Base-by-base conservation (phyloP, 176 grass and related monocot genomes). In the Musa beccarii region DNA sequence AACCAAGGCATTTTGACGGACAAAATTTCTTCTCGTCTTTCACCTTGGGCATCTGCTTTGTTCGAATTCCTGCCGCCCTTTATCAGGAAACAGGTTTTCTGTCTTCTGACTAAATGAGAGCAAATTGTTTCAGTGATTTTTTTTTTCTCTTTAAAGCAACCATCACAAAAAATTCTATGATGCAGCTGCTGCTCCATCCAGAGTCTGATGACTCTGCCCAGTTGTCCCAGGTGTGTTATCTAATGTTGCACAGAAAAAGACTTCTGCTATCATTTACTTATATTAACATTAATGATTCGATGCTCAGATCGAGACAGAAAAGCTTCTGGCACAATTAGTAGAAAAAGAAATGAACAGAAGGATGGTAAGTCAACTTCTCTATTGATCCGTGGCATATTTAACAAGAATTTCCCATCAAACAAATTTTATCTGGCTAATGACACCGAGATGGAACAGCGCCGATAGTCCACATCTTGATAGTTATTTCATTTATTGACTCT, bases 171-270 rank as follows among this genome's bases (percentile, higher is more conserved):
- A 78, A 74, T 56, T 19, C 54, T 49, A 75, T 80, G 21, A 34
- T 16, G 63, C 90, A 92, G 90, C 65, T 92, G 19, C 90, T 92
- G 1, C 86, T 89, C 72, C 79, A 83, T 69, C 90, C 88, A 26
- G 86, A 92, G 79, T 92, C 90, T 49, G 90, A 89, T 79, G 88
- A 92, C 52, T 89, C 90, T 69, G 90, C 90, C 0, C 90, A 92
- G 79, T 28, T 92, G 49, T 92, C 90, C 19, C 90, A 92, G 84
- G 90, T 92, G 78, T 49, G 75, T n/a, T 51, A n/a, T 23, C 25
- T 53, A 22, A 19, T 9, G 34, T 34, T 23, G 0, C 5, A 55
- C 0, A 8, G 65, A 71, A 49, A 19, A 12, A 66, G 43, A 68
- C 59, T 64, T 10, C 28, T 77, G 19, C 54, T 53, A 49, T 49